These are phyloP conservation scores for Bauhinia variegata DNA, from an alignment of 306 rosid species.

Conservation along the genomic window DNA sequence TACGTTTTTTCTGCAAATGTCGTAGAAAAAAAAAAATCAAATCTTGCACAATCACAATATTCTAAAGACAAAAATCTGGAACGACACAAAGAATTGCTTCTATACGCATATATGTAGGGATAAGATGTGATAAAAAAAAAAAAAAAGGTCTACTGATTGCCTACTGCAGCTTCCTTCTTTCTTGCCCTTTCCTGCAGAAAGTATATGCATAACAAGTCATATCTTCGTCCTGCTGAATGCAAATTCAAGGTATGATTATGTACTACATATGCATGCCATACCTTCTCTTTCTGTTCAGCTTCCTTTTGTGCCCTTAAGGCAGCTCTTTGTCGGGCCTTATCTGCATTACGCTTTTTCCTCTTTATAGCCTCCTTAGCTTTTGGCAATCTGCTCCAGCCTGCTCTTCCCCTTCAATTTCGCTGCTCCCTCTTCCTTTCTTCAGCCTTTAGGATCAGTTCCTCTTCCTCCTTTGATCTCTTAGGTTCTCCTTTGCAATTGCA, in stretches of 20 bases:
- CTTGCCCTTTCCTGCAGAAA: conserved; percentile 59
- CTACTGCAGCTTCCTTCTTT: conserved; percentile 64
- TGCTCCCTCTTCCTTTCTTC: conserved; percentile 73
- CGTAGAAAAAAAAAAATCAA: neutral
- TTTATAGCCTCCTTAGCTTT: conserved; percentile 78
- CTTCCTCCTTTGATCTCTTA: conserved; percentile 69
- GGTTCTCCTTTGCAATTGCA: too few species aligned
- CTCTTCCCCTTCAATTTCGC: conserved; percentile 67
- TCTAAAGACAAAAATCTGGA: conserved; percentile 46
- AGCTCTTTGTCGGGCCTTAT: conserved; percentile 78
- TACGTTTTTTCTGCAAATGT: too few species aligned
- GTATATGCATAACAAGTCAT: neutral
- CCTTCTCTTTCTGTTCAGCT: conserved; percentile 88
- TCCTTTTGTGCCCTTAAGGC: conserved; percentile 74
- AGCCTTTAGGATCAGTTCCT: conserved; percentile 62
- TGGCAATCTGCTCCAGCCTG: conserved; percentile 75
- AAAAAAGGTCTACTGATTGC: conserved; percentile 38
- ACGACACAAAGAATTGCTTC: conserved; percentile 58
- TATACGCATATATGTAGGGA: conserved; percentile 43
- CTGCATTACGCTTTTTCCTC: conserved; percentile 71
- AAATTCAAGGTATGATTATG: neutral
- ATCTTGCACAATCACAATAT: conserved; percentile 40
- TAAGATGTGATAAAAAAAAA: conserved; percentile 54
- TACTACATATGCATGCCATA: conserved; percentile 27
- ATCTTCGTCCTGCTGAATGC: neutral